Base-by-base conservation (phyloP, 2,329 filamentous ascomycete genomes). In the Escovopsis sp. region DNA sequence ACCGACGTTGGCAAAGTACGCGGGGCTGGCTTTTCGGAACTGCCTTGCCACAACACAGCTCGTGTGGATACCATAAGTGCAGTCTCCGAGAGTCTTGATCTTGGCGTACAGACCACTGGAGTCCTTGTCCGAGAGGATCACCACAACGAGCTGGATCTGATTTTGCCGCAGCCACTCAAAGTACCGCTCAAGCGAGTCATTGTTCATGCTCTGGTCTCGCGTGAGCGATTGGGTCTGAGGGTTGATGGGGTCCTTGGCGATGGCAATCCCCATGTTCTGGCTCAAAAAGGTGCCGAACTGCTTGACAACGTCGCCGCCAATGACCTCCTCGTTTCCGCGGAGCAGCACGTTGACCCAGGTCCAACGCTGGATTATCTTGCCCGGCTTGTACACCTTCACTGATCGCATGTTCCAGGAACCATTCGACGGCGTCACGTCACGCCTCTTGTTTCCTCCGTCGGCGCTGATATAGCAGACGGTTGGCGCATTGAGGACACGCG, bases 381-480 rank as follows among this genome's bases (percentile, higher is more conserved):
- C 71, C 0, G 70, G 51, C 39, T 63, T 71, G 8, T 65, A 60
- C 37, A 88, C 79, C 44, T 67, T 70, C 12, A 74, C 66, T 0
- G 63, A 56, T 0, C 49, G 58, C 65, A 89, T 72, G 51, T 87
- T 86, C 84, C 84, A 91, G 1, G 69, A 67, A 0, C 80, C 83
- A n/a, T 63, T 60, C 1, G 42, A 47, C 0, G 71, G 61, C 1
- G 39, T 53, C 6, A 69, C 44, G 9, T 48, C 39, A 1, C 33
- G 39, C 33, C 37, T 50, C 31, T 46, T 39, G 49, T 48, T 51
- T 4, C 3, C 20, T 15, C 43, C 7, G 48, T 54, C 13, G 35
- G 47, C 55, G 46, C 43, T 45, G 31, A 55, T 46, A 52, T 94
- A 94, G 2, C 62, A 56, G 25, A 94, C 61, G 0, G 48, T 51